Percentiles rank a stretch among this genome's conserved stretches.
Conservation (phyloP, 2,329 filamentous ascomycete species). For the Endoconidiophora laricicola region DNA sequence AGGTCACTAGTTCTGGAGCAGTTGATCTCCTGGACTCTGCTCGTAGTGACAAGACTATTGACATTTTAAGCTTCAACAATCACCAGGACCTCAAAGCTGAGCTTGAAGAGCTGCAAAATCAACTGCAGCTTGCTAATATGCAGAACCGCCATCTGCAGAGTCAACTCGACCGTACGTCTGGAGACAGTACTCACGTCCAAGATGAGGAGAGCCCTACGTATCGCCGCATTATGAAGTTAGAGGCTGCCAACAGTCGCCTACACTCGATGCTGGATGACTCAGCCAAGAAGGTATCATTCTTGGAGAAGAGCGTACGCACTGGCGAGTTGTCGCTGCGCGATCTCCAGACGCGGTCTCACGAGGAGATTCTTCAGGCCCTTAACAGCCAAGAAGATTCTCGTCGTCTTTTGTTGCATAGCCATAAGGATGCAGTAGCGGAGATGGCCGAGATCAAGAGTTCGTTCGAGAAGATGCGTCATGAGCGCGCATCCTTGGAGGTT, state of each 20-base stretch:
- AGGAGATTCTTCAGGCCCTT: conserved; percentile 82
- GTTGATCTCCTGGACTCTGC: conserved; percentile 45
- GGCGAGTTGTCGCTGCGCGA: conserved; percentile 82
- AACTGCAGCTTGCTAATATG: conserved; percentile 87
- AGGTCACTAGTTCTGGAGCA: conserved; percentile 50
- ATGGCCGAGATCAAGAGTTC: conserved; percentile 73
- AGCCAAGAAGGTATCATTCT: conserved; percentile 71
- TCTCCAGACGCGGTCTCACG: conserved; percentile 81
- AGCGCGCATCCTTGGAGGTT: conserved; percentile 63
- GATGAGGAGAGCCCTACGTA: conserved; percentile 63
- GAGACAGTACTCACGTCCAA: conserved; percentile 22
- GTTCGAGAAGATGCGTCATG: conserved; percentile 73
- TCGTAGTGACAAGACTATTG: conserved; percentile 62
- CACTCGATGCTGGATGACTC: conserved; percentile 94
- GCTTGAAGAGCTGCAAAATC: conserved; percentile 82
- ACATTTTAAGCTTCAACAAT: conserved; percentile 70
- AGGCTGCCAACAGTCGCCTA: conserved; percentile 77
- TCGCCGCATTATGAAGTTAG: conserved; percentile 73
- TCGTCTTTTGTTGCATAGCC: conserved; percentile 61
- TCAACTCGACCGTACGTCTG: conserved; percentile 49
- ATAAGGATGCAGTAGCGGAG: conserved; percentile 73
- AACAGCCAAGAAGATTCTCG: conserved; percentile 86
- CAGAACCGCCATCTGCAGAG: conserved; percentile 84
- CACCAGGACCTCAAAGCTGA: conserved; percentile 84
- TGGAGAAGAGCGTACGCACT: conserved; percentile 74